These are phyloP conservation scores for Venturia pyrina DNA, from an alignment of 2,329 filamentous ascomycete genomes.

Conservation along the genomic window DNA sequence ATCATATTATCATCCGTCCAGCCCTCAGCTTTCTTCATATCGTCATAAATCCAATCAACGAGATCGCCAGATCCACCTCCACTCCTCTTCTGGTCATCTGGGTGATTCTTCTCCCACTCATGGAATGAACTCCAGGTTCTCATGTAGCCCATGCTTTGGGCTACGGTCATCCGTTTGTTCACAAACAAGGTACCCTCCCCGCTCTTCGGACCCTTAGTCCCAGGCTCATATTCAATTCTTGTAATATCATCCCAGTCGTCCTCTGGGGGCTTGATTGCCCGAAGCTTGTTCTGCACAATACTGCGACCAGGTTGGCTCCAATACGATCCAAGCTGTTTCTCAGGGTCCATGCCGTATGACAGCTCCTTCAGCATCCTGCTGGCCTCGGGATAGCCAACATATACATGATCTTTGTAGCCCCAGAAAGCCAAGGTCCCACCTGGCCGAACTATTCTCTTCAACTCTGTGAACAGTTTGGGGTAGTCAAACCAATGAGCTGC, in stretches of 20 bases:
- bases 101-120: slow-evolving; percentile 48
- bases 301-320: slow-evolving; percentile 53
- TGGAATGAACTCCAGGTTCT: slow-evolving; percentile 51
- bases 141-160: slow-evolving; percentile 50
- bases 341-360: slow-evolving; percentile 39
- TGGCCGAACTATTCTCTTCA: slow-evolving; percentile 42
- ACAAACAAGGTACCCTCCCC: slow-evolving; percentile 40
- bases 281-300: slow-evolving; percentile 43
- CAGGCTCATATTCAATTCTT: slow-evolving; percentile 49
- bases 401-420: slow-evolving; percentile 56
- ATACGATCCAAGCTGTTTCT: slow-evolving; percentile 44
- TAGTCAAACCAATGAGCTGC: slow-evolving; percentile 61
- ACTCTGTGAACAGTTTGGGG: slow-evolving; percentile 42
- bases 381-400: slow-evolving; percentile 43
- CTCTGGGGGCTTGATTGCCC: slow-evolving; percentile 42
- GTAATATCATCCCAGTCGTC: slow-evolving; percentile 43
- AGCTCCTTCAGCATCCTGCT: slow-evolving; percentile 44
- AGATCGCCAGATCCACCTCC: slow-evolving; percentile 51
- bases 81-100: slow-evolving; percentile 37
- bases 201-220: slow-evolving; percentile 28
- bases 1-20: slow-evolving; percentile 43
- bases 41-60: slow-evolving; percentile 52
- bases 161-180: slow-evolving; percentile 43
- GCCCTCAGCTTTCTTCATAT: slow-evolving; percentile 42
- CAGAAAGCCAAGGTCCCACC: slow-evolving; percentile 54